phyloP scores from a whole-genome alignment of 1,284 basidiomycete genomes.

The Apiotrichum laibachii region DNA sequence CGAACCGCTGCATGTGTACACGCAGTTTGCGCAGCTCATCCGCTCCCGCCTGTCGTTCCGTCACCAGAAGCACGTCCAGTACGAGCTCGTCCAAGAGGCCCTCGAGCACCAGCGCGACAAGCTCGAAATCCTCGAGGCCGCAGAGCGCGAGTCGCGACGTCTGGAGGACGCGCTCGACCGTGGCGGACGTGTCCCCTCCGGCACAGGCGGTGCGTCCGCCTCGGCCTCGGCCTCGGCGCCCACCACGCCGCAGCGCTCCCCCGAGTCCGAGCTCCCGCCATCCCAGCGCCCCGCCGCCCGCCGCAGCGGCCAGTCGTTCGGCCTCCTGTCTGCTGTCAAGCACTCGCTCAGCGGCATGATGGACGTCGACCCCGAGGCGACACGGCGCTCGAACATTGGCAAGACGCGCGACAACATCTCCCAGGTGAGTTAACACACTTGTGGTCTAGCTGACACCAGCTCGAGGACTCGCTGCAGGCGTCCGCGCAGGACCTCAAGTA shows the following conservation, averaged over 20 bases:
- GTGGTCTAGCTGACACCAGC: conserved; percentile 53
- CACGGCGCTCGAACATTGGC: conserved; percentile 84
- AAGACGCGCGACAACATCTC: conserved; percentile 93
- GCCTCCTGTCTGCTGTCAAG: conserved; percentile 84
- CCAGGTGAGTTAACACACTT: conserved; percentile 60
- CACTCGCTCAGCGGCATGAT: conserved; percentile 97
- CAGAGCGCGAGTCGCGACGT: conserved; percentile 83
- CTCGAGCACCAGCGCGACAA: conserved; percentile 82
- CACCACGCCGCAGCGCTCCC: conserved; percentile 6
- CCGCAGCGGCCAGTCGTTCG: conserved; percentile 60
- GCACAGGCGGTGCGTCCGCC: not conserved
- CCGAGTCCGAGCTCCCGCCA: not conserved
- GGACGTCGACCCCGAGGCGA: conserved; percentile 96
- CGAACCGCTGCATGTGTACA: conserved; percentile 93
- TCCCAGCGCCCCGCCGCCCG: conserved; percentile 12
- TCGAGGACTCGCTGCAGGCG: conserved; percentile 87
- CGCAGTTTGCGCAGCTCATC: conserved; percentile 92
- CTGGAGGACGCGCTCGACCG: conserved; percentile 76
- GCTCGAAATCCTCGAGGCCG: conserved; percentile 86
- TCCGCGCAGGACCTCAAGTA: conserved; percentile 91
- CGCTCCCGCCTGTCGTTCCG: conserved; percentile 90
- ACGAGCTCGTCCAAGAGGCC: conserved; percentile 90
- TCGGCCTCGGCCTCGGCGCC: not conserved
- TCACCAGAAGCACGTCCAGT: conserved; percentile 97
- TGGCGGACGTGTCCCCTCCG: conserved; percentile 33